Evolutionary conservation across 352 stramenopile genomes (phyloP).

Genomic region (Peronospora farinosa): DNA sequence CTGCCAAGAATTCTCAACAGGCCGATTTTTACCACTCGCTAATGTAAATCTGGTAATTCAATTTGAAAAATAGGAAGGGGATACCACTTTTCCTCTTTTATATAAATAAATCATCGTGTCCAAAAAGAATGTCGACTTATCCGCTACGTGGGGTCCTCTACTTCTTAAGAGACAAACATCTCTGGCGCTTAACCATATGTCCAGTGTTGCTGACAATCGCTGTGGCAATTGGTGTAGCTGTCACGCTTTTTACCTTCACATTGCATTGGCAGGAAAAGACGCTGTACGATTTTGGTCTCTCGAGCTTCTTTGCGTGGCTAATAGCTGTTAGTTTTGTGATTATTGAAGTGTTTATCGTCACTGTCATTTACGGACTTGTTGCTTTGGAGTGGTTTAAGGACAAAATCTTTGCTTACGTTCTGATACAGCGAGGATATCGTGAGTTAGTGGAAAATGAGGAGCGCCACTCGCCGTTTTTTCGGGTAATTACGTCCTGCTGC

Average conservation of each 20-base stretch:
- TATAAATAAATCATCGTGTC: neutral
- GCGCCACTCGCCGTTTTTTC: constrained; percentile 34
- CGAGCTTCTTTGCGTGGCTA: constrained; percentile 44
- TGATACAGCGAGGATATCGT: constrained; percentile 33
- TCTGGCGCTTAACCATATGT: constrained; percentile 41
- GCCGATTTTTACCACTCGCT: constrained; percentile 20
- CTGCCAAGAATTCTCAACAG: constrained; percentile 13
- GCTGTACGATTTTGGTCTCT: constrained; percentile 34
- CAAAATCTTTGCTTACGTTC: constrained; percentile 47
- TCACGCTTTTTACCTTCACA: constrained; percentile 37
- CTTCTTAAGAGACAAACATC: constrained; percentile 37
- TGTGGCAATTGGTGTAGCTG: constrained; percentile 31
- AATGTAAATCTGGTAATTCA: constrained; percentile 2
- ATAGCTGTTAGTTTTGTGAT: constrained; percentile 43
- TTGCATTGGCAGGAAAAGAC: constrained; percentile 35
- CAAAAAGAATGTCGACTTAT: constrained; percentile 33
- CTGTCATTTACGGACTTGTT: constrained; percentile 42
- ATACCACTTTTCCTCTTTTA: too few species aligned
- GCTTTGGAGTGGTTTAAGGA: constrained; percentile 41
- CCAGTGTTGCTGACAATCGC: constrained; percentile 47
- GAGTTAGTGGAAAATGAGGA: constrained; percentile 41
- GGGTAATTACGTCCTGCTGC: constrained; percentile 37
- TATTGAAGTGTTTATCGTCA: constrained; percentile 51
- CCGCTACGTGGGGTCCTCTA: constrained; percentile 34
- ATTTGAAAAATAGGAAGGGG: too few species aligned